These are phyloP conservation scores for Saccharomyces jurei DNA, from an alignment of 805 yeast genomes.

Conservation along the genomic window DNA sequence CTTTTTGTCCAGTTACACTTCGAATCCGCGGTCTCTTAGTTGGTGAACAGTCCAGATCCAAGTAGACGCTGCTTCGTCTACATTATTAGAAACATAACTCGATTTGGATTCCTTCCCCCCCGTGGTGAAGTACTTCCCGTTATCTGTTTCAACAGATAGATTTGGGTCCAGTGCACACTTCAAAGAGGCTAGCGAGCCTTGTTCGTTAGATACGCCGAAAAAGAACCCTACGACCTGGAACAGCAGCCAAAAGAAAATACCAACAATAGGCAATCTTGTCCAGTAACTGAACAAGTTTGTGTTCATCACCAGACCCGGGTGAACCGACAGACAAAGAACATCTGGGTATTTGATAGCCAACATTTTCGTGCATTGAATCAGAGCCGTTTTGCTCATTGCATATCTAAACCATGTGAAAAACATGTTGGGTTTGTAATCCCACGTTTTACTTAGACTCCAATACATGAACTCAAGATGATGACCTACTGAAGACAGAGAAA, in stretches of 20 bases:
- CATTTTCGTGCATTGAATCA: constrained; percentile 63
- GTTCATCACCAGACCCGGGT: constrained; percentile 83
- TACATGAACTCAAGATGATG: constrained; percentile 46
- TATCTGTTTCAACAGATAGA: constrained; percentile 44
- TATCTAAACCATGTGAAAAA: constrained; percentile 72
- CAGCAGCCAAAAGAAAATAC: constrained; percentile 60
- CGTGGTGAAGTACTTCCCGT: constrained; percentile 61
- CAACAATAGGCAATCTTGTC: constrained; percentile 72
- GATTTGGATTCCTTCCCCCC: constrained; percentile 52
- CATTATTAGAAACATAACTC: constrained; percentile 48
- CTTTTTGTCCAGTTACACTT: constrained; percentile 8
- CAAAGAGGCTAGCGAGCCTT: constrained; percentile 60
- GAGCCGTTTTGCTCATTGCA: constrained; percentile 68
- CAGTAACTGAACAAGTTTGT: constrained; percentile 69
- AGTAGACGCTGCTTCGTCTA: constrained; percentile 55
- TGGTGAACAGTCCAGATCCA: constrained; percentile 76
- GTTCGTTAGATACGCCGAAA: constrained; percentile 64
- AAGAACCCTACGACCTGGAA: constrained; percentile 62
- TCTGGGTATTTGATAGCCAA: constrained; percentile 60
- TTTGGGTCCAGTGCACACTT: constrained; percentile 51
- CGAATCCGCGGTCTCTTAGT: constrained; percentile 45
- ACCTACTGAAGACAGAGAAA: constrained; percentile 58
- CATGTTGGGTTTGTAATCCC: constrained; percentile 55
- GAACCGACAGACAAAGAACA: constrained; percentile 56
- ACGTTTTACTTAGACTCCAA: constrained; percentile 38